Base-by-base conservation (phyloP, 2,329 filamentous ascomycete species). In the Arthrobotrys musiformis region DNA sequence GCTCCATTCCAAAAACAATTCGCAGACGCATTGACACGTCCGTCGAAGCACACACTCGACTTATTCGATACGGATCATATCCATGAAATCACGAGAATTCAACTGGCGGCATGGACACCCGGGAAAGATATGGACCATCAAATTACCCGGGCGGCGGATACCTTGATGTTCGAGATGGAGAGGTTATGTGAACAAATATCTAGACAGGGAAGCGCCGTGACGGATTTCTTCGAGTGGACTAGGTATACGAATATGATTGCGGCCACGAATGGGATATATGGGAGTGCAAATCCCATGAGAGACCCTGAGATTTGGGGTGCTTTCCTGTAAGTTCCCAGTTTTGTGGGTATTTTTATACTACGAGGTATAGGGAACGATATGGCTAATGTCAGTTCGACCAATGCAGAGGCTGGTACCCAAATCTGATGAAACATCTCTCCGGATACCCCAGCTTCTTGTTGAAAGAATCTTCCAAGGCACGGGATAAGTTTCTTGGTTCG, bases 1-100 rank as follows among this genome's bases (percentile, higher is more conserved):
- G 79, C 80, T 0, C 82, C 82, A 0, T 81, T 82, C 1, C 72
- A 82, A 37, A 81, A 82, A 3, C 79, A 68, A 37, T 67, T 70
- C 15, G 28, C 72, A 1, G 64, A 62, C 26, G 56, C 37, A 9
- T 66, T 70, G 26, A 73, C 68, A 22, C 74, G 28, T 69, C 79
- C 28, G 61, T 64, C 28, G 46, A 63, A 60, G 75, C 48, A 68
- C 48, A 56, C 54, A 48, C 48, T 61, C 8, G 67, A 62, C 9
- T 63, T 79, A 4, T 67, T 54, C 48, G 63, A 67, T 26, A 62
- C 64, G 15, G 74, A 72, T 9, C 63, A 78, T 19, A 69, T 80
- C 11, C 79, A 79, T 50, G 76, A 79, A 11, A 66, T 78, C 54
- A 79, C 78, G 17, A 40, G 48, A 1, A 33, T 56, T 9, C 63